Base-by-base conservation (phyloP, 1,284 basidiomycete genomes). In the Ustilago hordei region DNA sequence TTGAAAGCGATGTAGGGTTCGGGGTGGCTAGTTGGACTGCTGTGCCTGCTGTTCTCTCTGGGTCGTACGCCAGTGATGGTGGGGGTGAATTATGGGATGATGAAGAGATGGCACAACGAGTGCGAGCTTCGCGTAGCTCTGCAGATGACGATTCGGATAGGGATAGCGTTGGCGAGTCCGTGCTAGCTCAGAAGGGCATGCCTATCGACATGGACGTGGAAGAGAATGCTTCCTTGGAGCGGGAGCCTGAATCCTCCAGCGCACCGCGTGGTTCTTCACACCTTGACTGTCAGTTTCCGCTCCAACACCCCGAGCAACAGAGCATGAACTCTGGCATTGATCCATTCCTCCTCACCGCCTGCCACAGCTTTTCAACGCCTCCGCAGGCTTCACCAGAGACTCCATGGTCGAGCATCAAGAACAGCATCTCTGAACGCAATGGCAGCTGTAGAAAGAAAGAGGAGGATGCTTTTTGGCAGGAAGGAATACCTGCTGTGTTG, bases 271-370 rank as follows among this genome's bases (percentile, higher is more conserved):
- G 32, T 0, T 9, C n/a, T 13, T 53, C 56, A 19, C 38, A 55
- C 2, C 23, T 39, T 41, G 31, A 55, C 4, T 35, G 7, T 15
- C 23, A 50, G 39, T 53, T 45, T 1, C 17, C 57, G n/a, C 53
- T 54, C 23, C 55, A 60, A 4, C 55, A 62, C 35, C 36, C 48
- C 0, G 23, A 60, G n/a, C 60, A 32, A 4, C 23, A 35, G 9
- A 8, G n/a, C 2, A 32, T 36, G 19, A 56, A 9, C 19, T 38
- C 52, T 2, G 43, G 47, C 3, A 45, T 60, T 50, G 59, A 70
- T 32, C 47, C 62, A 0, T 60, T 65, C 23, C 68, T 70, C 54
- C 58, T 53, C 48, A 61, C 68, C 11, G 62, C 68, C n/a, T 65
- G 68, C 50, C 15, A 48, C 6, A 58, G 62, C 52, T 31, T 28